A percentile compares a stretch with the other conserved stretches of the same genome.
phyloP scores from a whole-genome alignment of 306 rosid genomes.

The Cajanus cajan region DNA sequence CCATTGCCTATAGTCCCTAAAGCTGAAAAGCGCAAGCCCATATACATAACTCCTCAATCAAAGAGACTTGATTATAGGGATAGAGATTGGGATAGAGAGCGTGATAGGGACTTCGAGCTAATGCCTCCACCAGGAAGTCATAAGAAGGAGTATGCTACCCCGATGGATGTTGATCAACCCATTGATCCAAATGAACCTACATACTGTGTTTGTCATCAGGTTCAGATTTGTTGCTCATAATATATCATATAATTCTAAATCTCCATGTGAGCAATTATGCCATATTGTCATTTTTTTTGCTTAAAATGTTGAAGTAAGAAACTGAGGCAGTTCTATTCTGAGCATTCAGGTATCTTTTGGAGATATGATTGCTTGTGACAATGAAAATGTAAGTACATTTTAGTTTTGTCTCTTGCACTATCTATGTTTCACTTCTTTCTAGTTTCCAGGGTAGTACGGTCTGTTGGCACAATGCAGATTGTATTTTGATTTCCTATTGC shows the following conservation, averaged over 20 bases:
- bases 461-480: conserved; percentile 5
- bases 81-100: conserved; percentile 95
- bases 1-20: conserved; percentile 77
- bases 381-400: conserved; percentile 74
- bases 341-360: conserved; percentile 85
- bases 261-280: conserved; percentile 17
- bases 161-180: conserved; percentile 86
- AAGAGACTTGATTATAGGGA: conserved; percentile 82
- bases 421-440: not conserved
- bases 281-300: conserved; percentile 23
- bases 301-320: conserved; percentile 22
- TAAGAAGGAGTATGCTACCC: conserved; percentile 65
- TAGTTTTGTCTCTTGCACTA: conserved; percentile 20
- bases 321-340: conserved; percentile 34
- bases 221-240: conserved; percentile 34
- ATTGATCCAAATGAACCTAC: conserved; percentile 98
- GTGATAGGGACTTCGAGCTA: conserved; percentile 92
- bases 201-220: conserved; percentile 98
- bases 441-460: conserved; percentile 1
- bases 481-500: not conserved
- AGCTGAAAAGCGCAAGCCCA: conserved; percentile 64
- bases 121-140: conserved; percentile 98
- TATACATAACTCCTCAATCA: conserved; percentile 69
- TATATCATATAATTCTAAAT: not conserved
- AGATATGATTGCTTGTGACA: conserved; percentile 96